Conservation (phyloP, 768 basidiomycete genomes). For the Mycena metata region DNA sequence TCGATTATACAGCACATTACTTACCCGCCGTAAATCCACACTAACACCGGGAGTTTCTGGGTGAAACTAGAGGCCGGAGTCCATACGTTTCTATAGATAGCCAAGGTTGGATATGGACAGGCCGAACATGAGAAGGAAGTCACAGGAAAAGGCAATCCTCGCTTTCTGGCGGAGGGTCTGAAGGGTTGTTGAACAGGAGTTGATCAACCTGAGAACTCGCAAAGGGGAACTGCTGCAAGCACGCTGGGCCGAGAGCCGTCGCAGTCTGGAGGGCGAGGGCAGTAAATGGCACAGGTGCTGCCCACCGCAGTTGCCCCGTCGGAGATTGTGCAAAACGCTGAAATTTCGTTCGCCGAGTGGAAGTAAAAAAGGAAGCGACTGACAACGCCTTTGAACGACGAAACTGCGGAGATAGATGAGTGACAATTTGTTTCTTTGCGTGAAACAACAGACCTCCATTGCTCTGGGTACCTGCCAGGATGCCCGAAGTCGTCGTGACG, state of each 20-base stretch:
- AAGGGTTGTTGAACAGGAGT: slow-evolving; percentile 31
- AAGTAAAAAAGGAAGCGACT: neutral
- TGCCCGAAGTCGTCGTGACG: neutral
- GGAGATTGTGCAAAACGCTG: slow-evolving; percentile 32
- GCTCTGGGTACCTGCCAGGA: slow-evolving; percentile 3
- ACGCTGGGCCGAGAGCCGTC: slow-evolving; percentile 22
- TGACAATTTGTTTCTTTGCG: too few species aligned
- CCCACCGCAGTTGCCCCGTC: slow-evolving; percentile 24
- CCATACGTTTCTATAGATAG: slow-evolving; percentile 27
- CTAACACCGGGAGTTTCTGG: slow-evolving; percentile 7
- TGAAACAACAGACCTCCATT: neutral
- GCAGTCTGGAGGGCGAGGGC: slow-evolving; percentile 16
- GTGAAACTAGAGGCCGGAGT: neutral
- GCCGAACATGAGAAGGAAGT: neutral
- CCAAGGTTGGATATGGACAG: neutral
- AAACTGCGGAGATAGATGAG: neutral
- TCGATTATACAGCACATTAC: neutral
- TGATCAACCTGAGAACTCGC: slow-evolving; percentile 4
- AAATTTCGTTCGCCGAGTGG: neutral
- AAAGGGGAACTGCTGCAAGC: slow-evolving; percentile 30
- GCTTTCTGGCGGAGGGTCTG: slow-evolving; percentile 22
- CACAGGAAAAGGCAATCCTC: slow-evolving; percentile 35
- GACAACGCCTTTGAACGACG: slow-evolving; percentile 28
- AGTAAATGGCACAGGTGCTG: slow-evolving; percentile 23
- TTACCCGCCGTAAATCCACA: slow-evolving; percentile 30